Evolutionary conservation across 2,329 filamentous ascomycete genomes (phyloP), one percentile per base, ranked within the genome.

Genomic region (Ophiostoma sp.): DNA sequence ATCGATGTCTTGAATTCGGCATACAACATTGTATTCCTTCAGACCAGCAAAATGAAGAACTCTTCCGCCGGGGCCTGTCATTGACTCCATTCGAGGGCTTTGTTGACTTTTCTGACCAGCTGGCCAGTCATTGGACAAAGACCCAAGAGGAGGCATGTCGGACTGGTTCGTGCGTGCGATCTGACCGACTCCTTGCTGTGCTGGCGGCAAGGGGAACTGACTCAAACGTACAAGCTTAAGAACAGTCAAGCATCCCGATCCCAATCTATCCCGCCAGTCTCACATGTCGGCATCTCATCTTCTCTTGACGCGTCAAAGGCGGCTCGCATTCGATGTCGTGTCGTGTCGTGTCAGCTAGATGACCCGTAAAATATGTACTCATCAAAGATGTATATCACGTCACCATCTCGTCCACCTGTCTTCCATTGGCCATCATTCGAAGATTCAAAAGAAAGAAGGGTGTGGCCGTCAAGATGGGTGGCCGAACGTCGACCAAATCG

Each of bases 61-160:
- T 3, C 19, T 25, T 12, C 36, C 59, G 59, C 59, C 59, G 36
- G 33, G 25, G 59, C 36, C 33, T 39, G 33, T 42, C 19, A 1
- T 64, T 17, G n/a, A n/a, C n/a, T 36, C 36, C 22, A 7, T 22
- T 22, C 8, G 15, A n/a, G 19, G 39, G 33, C 5, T 25, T 7
- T 42, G 22, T 50, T 50, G 6, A 28, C 42, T 22, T n/a, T 69
- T 63, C 25, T 69, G 64, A 48, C 64, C 64, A 69, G 64, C 64
- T 69, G 64, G 25, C 25, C 64, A 69, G 64, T 69, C 42, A 33
- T 69, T 69, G 42, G 42, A 31, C 64, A 48, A 39, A 22, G 8
- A 28, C 8, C 3, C 25, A 25, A 31, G 0, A 39, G 36, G 36
- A 17, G 7, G n/a, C 31, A 19, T 42, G 5, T 17, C 36, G n/a